Conservation (phyloP, 2,329 filamentous ascomycete genomes). For the Exophiala mesophila region DNA sequence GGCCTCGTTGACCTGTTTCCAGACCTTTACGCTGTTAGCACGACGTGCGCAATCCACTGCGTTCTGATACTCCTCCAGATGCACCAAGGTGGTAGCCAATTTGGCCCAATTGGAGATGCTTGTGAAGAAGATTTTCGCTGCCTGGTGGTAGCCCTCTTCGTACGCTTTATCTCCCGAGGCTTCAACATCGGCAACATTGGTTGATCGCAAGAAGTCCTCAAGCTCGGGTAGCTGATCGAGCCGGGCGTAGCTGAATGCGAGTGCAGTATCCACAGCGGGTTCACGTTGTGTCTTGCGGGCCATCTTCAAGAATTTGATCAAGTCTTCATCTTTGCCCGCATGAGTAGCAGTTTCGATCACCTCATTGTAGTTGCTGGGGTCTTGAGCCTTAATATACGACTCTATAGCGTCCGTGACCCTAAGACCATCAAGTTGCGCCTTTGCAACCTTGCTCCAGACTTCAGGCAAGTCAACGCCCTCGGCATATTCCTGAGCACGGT, state of each 20-base stretch:
- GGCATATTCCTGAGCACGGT: constrained; percentile 90
- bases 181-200: constrained; percentile 93
- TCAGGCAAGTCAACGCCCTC: constrained; percentile 90
- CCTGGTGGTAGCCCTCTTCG: constrained; percentile 87
- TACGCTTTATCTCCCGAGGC: constrained; percentile 98
- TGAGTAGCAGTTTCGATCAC: constrained; percentile 94
- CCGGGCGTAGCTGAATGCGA: constrained; percentile 90
- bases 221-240: constrained; percentile 88
- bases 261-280: constrained; percentile 83
- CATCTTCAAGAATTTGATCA: constrained; percentile 96
- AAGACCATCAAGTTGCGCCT: constrained; percentile 93
- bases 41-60: constrained; percentile 97
- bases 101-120: constrained; percentile 99
- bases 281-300: constrained; percentile 94
- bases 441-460: constrained; percentile 97
- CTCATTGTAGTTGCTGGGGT: constrained; percentile 88
- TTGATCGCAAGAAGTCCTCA: constrained; percentile 88
- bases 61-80: constrained; percentile 93
- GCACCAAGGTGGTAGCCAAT: constrained; percentile 94
- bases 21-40: constrained; percentile 98
- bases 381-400: constrained; percentile 92
- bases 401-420: constrained; percentile 89
- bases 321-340: constrained; percentile 94
- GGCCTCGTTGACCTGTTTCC: constrained; percentile 96
- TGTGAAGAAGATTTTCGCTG: constrained; percentile 96